Base-by-base conservation (phyloP, 192 early-diverging fungal species). In the Umbelopsis isabellina region DNA sequence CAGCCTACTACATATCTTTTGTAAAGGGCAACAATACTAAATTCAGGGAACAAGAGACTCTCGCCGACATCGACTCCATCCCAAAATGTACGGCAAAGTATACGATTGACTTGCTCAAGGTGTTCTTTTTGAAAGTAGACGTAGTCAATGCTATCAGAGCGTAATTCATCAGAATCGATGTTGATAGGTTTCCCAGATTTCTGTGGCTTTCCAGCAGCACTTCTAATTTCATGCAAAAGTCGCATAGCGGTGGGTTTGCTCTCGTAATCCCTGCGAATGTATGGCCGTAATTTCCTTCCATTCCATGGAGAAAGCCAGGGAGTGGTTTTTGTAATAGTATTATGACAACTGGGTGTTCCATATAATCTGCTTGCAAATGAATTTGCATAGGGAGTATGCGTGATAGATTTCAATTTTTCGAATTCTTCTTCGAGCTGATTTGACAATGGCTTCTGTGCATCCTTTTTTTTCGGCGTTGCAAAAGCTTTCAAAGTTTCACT, bases 41-140 rank as follows among this genome's bases (percentile, higher is more conserved):
- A 95, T 72, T 96, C 94, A 0, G 94, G 95, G 47, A 83, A 91
- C 44, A 83, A 78, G 22, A 97, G 78, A 35, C 90, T 87, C 73
- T 97, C 95, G 21, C 89, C 89, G 68, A 96, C 91, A 70, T 96
- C 94, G 65, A 97, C 94, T 12, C 91, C 92, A 11, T 90, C 90
- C 96, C 96, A 97, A 76, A 97, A 96, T 20, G 86, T 85, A 44
- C 86, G 78, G 45, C 84, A 84, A 18, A 97, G 78, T 27, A 93
- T 74, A 58, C 81, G 86, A 73, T 97, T 96, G 10, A 94, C 92
- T 65, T 91, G 90, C 12, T 64, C 58, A 22, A 94, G 71, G 75
- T 92, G 91, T 67, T 83, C 81, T 27, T 66, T 74, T 65, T 91
- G 85, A 68, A 97, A 87, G 72, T 93, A 88, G 33, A 90, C 86